Base-by-base conservation (phyloP, 768 basidiomycete genomes). In the Russula sp. region DNA sequence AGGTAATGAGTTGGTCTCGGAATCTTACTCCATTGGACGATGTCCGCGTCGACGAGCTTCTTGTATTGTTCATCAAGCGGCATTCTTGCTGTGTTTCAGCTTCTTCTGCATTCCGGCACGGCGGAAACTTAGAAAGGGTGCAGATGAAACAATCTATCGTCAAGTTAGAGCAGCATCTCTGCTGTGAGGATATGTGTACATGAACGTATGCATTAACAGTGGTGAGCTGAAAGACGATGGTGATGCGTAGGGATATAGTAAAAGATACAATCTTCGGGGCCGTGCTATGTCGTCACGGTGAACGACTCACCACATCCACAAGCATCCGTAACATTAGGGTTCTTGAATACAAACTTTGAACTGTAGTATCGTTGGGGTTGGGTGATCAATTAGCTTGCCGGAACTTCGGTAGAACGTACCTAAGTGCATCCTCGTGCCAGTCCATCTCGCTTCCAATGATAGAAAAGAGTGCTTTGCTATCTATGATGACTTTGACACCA, bases 371-470 rank as follows among this genome's bases (percentile, higher is more conserved):
- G 64, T 56, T 50, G 55, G 56, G 46, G 64, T 56, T 50, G 55
- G 56, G 46, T 35, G 46, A 45, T 46, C 25, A 34, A 50, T 18
- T 20, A n/a, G 6, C n/a, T 32, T 22, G 5, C n/a, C 9, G 36
- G 39, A 43, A 34, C 13, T 16, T 22, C 41, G 59, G 69, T 38
- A 59, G 56, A 54, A 76, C 86, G 57, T 62, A 90, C 88, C 93
- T 95, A 46, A 99, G 76, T 36, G 84, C 74, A 72, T 96, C 93
- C 76, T 98, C 97, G 62, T 85, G 81, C 97, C 97, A 99, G 71
- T 96, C 93, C 97, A 99, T 99, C 79, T 91, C 90, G 73, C 93
- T 96, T 53, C 97, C 97, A 63, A 99, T 97, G 67, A 99, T 97
- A 61, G 90, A 93, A 72, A 99, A 98, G 65, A 99, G 75, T 29